Conservation (phyloP, 1,284 basidiomycete species). For the Fomitopsis betulina region DNA sequence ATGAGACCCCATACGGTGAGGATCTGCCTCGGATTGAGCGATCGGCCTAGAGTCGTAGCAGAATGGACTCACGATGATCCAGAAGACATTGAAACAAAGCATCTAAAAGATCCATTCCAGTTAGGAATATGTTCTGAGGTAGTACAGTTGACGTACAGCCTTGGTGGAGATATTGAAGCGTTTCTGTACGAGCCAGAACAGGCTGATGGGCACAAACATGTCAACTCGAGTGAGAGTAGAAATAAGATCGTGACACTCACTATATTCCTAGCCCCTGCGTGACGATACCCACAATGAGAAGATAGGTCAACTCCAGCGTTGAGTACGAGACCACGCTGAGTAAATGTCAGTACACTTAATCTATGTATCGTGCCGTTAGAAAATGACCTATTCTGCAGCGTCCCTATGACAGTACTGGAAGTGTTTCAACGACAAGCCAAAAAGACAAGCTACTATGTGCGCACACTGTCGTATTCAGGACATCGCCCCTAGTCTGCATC, state of each 20-base stretch:
- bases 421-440: background rate
- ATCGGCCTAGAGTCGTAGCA: background rate
- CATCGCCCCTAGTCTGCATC: slow-evolving; percentile 37
- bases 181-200: slow-evolving; percentile 79
- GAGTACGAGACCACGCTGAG: slow-evolving; percentile 57
- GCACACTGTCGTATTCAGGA: slow-evolving; percentile 72
- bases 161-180: slow-evolving; percentile 69
- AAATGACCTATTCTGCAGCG: slow-evolving; percentile 68
- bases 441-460: slow-evolving; percentile 13
- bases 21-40: slow-evolving; percentile 33
- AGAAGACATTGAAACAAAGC: slow-evolving; percentile 68
- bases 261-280: slow-evolving; percentile 75
- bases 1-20: slow-evolving; percentile 75
- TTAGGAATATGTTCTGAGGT: background rate
- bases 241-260: slow-evolving; percentile 34
- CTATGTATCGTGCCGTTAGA: background rate
- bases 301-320: slow-evolving; percentile 60
- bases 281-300: slow-evolving; percentile 74
- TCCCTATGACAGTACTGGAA: slow-evolving; percentile 68
- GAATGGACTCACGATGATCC: slow-evolving; percentile 51
- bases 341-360: background rate
- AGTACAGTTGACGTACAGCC: slow-evolving; percentile 34
- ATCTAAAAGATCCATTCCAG: slow-evolving; percentile 38
- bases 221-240: background rate
- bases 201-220: slow-evolving; percentile 29